Percentiles rank a stretch among this genome's conserved stretches.
phyloP scores from a whole-genome alignment of 179 eudicot species.

The Silene vulgaris region DNA sequence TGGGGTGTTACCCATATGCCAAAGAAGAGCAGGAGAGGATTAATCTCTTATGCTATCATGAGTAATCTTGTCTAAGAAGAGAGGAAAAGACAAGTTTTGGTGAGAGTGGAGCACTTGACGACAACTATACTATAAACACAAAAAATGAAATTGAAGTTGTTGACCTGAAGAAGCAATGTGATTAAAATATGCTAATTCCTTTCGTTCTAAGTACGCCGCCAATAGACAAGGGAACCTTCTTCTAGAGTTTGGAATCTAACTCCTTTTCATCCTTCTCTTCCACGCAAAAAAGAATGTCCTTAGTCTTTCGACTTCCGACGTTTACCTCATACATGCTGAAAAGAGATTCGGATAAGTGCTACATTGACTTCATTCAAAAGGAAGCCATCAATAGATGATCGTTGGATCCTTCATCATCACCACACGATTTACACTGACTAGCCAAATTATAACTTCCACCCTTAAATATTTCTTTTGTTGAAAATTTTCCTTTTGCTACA shows the following conservation, averaged over 20 bases:
- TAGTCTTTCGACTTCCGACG: not conserved
- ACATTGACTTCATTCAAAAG: not conserved
- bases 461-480: not conserved
- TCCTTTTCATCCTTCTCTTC: not conserved
- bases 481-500: not conserved
- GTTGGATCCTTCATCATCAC: not conserved
- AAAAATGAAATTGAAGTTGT: not conserved
- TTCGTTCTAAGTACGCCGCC: not conserved
- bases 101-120: not conserved
- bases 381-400: not conserved
- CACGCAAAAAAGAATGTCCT: not conserved
- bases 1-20: not conserved
- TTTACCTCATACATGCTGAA: not conserved
- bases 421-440: not conserved
- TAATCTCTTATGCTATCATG: not conserved
- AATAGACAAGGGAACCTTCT: not conserved
- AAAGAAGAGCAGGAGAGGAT: not conserved
- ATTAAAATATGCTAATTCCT: not conserved
- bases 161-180: not conserved
- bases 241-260: not conserved
- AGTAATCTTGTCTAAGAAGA: not conserved
- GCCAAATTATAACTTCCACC: not conserved
- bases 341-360: not conserved
- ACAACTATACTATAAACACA: not conserved
- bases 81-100: not conserved